A percentile compares a stretch with the other conserved stretches of the same genome.
Evolutionary conservation across 2,329 filamentous ascomycete genomes (phyloP).

Genomic region (Neurospora crassa): DNA sequence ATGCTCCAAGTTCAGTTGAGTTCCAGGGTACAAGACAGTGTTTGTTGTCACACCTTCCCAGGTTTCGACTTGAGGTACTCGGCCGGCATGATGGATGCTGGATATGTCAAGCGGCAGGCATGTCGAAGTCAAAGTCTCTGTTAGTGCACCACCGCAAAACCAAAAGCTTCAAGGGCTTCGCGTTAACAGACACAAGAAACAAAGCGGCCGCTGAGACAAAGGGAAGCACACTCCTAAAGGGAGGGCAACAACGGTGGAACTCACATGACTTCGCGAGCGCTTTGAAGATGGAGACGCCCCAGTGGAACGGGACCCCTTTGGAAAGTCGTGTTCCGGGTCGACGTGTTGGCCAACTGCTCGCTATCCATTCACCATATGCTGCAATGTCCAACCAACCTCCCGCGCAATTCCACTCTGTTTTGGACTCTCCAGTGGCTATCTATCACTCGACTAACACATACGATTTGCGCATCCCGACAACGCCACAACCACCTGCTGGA

Average conservation of each 20-base stretch:
- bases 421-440: neutral
- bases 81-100: neutral
- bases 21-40: neutral
- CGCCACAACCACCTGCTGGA: neutral
- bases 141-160: neutral
- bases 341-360: neutral
- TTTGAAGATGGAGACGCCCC: neutral
- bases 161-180: neutral
- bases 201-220: neutral
- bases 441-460: neutral
- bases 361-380: neutral
- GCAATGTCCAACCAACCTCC: neutral
- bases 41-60: neutral
- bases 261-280: neutral
- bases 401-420: neutral
- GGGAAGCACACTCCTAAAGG: neutral
- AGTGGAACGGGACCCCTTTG: neutral
- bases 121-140: neutral
- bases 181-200: neutral
- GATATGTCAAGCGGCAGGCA: neutral
- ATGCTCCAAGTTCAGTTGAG: neutral
- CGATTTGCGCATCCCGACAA: neutral
- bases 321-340: neutral
- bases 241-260: neutral
- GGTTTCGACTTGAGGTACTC: neutral